Evolutionary conservation across 1,284 basidiomycete genomes (phyloP).

Genomic region (Caloboletus firmus): DNA sequence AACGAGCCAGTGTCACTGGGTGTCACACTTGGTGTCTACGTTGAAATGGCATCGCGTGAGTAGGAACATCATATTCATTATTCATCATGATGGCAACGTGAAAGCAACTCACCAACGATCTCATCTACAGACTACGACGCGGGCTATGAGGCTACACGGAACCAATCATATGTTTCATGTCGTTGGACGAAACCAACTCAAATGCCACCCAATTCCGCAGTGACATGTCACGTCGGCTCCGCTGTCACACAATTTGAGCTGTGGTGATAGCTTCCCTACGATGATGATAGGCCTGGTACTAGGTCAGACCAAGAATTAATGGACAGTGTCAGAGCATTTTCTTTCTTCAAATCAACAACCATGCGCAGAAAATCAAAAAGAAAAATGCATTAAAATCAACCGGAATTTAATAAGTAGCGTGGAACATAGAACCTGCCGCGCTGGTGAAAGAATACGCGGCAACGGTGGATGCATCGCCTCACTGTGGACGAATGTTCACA

Average conservation of each 20-base stretch:
- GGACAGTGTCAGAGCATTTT: not conserved
- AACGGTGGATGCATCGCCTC: not conserved
- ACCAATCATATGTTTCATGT: not conserved
- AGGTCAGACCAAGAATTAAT: not conserved
- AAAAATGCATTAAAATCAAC: conserved; percentile 12
- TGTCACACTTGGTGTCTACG: not conserved
- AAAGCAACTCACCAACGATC: not conserved
- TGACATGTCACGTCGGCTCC: not conserved
- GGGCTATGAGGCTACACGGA: not conserved
- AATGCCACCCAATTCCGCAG: not conserved
- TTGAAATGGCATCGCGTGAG: not conserved
- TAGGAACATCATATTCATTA: not conserved
- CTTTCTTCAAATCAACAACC: not conserved
- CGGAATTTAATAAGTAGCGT: conserved; percentile 11
- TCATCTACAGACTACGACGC: no score
- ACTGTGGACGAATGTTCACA: conserved; percentile 36
- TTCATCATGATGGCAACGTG: not conserved
- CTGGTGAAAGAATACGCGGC: not conserved
- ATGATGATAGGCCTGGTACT: no score
- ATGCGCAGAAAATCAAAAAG: not conserved
- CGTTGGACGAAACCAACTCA: not conserved
- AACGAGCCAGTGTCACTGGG: not conserved
- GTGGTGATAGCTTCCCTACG: not conserved
- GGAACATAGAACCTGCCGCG: conserved; percentile 2
- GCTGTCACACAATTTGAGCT: not conserved